Evolutionary conservation across 2,329 filamentous ascomycete species (phyloP).

Genomic region (Neofusicoccum sp.): DNA sequence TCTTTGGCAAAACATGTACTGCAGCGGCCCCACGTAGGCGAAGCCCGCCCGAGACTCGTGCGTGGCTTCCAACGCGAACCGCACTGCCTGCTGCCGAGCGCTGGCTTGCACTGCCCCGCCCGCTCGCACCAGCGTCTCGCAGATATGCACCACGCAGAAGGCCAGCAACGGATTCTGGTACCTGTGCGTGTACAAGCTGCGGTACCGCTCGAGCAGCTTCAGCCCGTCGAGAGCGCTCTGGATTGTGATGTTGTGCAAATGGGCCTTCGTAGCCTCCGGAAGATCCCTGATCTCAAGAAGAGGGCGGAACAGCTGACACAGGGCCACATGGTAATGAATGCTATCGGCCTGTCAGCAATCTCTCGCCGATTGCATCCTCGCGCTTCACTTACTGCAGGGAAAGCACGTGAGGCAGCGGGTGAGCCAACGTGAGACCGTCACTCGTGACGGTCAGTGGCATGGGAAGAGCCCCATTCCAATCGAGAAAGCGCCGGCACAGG

Average conservation of each 20-base stretch:
- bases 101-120: conserved; percentile 19
- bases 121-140: conserved; percentile 27
- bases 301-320: conserved; percentile 32
- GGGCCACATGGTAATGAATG: conserved; percentile 30
- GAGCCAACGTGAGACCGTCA: conserved; percentile 12
- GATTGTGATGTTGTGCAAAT: conserved; percentile 25
- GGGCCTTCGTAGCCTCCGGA: conserved; percentile 19
- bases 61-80: conserved; percentile 28
- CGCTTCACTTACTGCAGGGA: conserved; percentile 30
- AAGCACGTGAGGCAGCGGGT: conserved; percentile 30
- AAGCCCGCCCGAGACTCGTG: conserved; percentile 28
- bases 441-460: conserved; percentile 22
- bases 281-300: conserved; percentile 27
- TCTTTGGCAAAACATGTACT: conserved; percentile 29
- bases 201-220: conserved; percentile 25
- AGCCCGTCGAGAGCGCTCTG: conserved; percentile 28
- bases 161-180: conserved; percentile 29
- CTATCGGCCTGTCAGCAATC: conserved; percentile 22
- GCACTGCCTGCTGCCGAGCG: conserved; percentile 2
- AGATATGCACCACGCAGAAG: conserved; percentile 32
- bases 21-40: conserved; percentile 29
- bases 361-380: background rate
- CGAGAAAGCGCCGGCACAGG: conserved; percentile 26
- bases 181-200: conserved; percentile 26
- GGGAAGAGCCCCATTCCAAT: conserved; percentile 29